Percentiles rank a stretch among this genome's conserved stretches.
Evolutionary conservation across 2,329 filamentous ascomycete genomes (phyloP).

Genomic region (Neofusicoccum laricinum): DNA sequence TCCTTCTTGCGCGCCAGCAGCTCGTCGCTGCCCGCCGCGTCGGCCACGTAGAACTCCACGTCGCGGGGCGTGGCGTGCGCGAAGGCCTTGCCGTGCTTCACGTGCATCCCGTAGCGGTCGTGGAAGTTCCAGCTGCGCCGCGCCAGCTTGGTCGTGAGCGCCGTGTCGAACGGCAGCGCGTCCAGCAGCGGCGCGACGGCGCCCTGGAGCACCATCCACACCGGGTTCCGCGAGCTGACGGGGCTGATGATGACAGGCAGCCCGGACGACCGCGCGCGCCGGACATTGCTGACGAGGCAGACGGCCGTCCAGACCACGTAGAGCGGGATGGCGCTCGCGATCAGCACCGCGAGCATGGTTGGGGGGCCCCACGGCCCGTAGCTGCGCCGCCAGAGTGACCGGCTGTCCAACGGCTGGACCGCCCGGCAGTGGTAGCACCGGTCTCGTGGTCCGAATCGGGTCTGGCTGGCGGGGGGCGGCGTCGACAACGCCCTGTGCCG

Average conservation of each 20-base stretch:
- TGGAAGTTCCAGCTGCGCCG: constrained; percentile 17
- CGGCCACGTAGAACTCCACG: constrained; percentile 18
- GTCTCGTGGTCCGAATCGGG: too few relatives aligned
- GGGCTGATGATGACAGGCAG: background rate
- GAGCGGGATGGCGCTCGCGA: constrained; percentile 1
- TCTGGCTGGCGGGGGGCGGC: too few relatives aligned
- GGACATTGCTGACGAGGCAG: background rate
- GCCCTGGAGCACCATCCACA: background rate
- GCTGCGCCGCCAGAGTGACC: too few relatives aligned
- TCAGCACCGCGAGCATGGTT: background rate
- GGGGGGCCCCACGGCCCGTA: too few relatives aligned
- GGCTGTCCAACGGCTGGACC: too few relatives aligned
- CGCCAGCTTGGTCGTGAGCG: background rate
- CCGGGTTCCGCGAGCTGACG: background rate
- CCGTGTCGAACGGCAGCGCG: background rate
- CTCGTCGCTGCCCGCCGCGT: constrained; percentile 19
- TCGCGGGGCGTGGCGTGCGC: constrained; percentile 19
- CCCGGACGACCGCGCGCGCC: background rate
- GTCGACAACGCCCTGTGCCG: too few relatives aligned
- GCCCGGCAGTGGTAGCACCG: background rate
- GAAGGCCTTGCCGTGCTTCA: constrained; percentile 20
- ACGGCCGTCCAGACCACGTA: background rate
- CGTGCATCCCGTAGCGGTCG: constrained; percentile 19
- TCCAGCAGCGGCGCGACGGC: background rate
- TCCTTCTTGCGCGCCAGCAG: constrained; percentile 15